Conservation (phyloP, 805 yeast species). For the Wickerhamomyces rabaulensis region DNA sequence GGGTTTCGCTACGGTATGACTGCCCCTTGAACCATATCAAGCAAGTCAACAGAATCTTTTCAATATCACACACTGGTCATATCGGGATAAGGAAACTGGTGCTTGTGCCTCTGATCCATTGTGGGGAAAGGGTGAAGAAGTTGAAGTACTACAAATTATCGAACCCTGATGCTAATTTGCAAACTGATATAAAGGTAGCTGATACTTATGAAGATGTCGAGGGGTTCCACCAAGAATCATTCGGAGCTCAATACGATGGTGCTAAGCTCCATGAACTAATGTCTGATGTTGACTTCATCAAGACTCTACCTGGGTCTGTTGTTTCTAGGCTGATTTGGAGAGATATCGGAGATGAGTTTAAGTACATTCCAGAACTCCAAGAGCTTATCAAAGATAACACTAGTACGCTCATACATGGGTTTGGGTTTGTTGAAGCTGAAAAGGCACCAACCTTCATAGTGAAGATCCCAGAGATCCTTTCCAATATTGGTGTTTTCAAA, state of each 20-base stretch:
- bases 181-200: background rate
- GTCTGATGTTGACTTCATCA: background rate
- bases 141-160: background rate
- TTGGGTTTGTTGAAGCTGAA: background rate
- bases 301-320: background rate
- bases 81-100: slow-evolving; percentile 1
- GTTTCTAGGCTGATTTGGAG: background rate
- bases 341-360: background rate
- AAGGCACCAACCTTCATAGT: background rate
- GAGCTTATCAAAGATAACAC: background rate
- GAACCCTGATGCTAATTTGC: background rate
- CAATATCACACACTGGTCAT: background rate
- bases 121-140: background rate
- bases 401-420: background rate
- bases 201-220: background rate
- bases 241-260: background rate
- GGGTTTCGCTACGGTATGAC: slow-evolving; percentile 2
- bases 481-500: background rate
- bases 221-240: background rate
- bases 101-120: background rate
- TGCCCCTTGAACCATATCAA: slow-evolving; percentile 1
- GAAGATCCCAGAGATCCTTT: background rate
- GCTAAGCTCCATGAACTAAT: background rate
- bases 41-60: slow-evolving; percentile 1
- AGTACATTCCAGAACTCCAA: background rate